Percentiles rank a stretch among this genome's conserved stretches.
phyloP scores from a whole-genome alignment of 306 rosid species.

The Castanea sativa region DNA sequence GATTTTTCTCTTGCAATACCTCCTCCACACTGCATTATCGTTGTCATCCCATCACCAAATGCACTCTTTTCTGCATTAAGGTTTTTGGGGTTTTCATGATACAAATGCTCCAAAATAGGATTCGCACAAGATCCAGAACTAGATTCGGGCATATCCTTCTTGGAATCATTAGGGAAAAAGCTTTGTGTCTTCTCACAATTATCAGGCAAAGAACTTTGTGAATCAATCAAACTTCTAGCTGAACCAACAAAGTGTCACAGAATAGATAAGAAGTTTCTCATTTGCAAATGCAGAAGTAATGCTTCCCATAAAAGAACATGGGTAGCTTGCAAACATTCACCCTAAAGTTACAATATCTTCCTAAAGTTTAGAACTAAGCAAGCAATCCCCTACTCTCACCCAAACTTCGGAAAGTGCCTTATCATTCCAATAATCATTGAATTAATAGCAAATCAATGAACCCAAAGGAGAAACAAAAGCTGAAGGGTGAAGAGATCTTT shows the following conservation, averaged over 20 bases:
- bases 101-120: slow-evolving; percentile 28
- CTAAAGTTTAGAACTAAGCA: too few species aligned
- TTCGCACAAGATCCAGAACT: slow-evolving; percentile 25
- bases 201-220: slow-evolving; percentile 30
- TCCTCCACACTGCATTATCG: slow-evolving; percentile 25
- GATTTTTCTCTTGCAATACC: slow-evolving; percentile 35
- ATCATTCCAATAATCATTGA: too few species aligned
- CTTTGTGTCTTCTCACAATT: slow-evolving; percentile 16
- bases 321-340: too few species aligned
- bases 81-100: slow-evolving; percentile 21
- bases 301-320: background rate
- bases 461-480: too few species aligned
- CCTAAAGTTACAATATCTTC: too few species aligned
- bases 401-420: too few species aligned
- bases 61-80: slow-evolving; percentile 30
- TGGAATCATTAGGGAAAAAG: background rate
- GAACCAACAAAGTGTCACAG: slow-evolving; percentile 19
- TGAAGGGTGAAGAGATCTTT: too few species aligned
- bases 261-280: slow-evolving; percentile 8
- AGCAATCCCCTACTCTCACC: too few species aligned
- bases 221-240: slow-evolving; percentile 28
- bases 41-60: slow-evolving; percentile 18
- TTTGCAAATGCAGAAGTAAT: background rate
- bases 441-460: too few species aligned
- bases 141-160: slow-evolving; percentile 26